These are phyloP conservation scores for Lentinus tigrinus DNA, from an alignment of 768 basidiomycete genomes.

Conservation along the genomic window DNA sequence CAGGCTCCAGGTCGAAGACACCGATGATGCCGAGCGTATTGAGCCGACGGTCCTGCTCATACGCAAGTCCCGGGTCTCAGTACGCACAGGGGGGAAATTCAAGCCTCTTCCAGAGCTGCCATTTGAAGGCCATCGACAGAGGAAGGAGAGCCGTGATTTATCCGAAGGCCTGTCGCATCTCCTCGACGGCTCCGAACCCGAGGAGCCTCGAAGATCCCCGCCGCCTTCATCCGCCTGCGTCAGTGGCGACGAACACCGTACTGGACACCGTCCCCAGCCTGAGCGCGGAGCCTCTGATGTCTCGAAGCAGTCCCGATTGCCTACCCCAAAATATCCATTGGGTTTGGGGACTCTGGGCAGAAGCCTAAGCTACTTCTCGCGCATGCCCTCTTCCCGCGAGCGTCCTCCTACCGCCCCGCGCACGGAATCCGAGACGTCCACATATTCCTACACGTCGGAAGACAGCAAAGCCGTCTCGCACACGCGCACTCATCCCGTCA, in stretches of 20 bases:
- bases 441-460: conserved; percentile 1
- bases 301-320: conserved; percentile 16
- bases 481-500: not conserved
- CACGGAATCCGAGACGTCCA: conserved; percentile 2
- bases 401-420: not conserved
- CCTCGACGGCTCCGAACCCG: not conserved
- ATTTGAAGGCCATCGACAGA: not conserved
- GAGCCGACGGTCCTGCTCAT: conserved; percentile 22
- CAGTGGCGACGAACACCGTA: not conserved
- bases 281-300: not conserved
- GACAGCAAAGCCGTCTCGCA: conserved; percentile 15
- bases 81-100: not conserved
- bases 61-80: conserved; percentile 8
- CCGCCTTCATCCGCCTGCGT: conserved; percentile 2
- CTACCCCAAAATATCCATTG: conserved; percentile 20
- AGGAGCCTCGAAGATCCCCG: conserved; percentile 8
- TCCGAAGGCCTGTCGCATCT: not conserved
- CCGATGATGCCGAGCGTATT: conserved; percentile 3
- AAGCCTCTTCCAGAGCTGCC: conserved; percentile 12
- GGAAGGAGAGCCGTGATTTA: not conserved
- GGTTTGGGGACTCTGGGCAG: not conserved
- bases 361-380: conserved; percentile 14
- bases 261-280: conserved; percentile 14
- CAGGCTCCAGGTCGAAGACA: conserved; percentile 25
- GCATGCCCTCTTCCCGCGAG: conserved; percentile 1